Evolutionary conservation across 305 asterid species (phyloP), one percentile per base, ranked within the genome.

Genomic region (Fraxinus nigra): DNA sequence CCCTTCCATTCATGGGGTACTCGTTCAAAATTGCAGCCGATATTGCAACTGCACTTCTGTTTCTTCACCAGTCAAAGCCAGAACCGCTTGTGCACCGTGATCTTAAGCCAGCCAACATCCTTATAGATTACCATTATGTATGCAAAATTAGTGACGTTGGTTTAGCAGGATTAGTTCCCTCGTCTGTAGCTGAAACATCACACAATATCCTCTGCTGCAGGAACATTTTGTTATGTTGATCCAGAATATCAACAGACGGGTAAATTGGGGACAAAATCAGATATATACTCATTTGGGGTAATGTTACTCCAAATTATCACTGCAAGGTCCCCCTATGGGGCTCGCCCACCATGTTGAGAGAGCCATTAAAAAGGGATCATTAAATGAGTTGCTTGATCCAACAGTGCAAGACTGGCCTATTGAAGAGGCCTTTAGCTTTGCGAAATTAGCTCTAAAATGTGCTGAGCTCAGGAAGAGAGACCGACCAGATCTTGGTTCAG

Each of bases 211-310:
- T 89, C 92, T 8, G 93, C 95, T 14, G 97, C 95, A 3, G 97
- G 95, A 63, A 92, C 97, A 11, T 92, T 92, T 80, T 92, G 93
- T 67, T 92, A 91, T 82, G 91, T 92, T 2, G 95, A 91, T 84
- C 97, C 95, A 0, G 95, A 92, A 85, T 91, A 92, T 83, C 95
- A 92, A 63, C 97, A 91, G 37, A 90, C 94, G 0, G 97, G 97
- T 10, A 85, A 85, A 79, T 26, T 91, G 38, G 95, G 93, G 87
- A 89, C 92, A 0, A 92, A 92, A 80, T 92, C 97, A 0, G 95
- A 92, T 80, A 77, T 92, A 72, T 92, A 92, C 75, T 92, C 97
- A 0, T 83, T 92, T 10, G 95, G 95, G 13, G 83, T 92, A 2
- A 82, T 90, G 88, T 73, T 92, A 78, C 88, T 92, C 32, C 97